phyloP scores from a whole-genome alignment of 805 yeast genomes.

The Saccharomycodes ludwigii region DNA sequence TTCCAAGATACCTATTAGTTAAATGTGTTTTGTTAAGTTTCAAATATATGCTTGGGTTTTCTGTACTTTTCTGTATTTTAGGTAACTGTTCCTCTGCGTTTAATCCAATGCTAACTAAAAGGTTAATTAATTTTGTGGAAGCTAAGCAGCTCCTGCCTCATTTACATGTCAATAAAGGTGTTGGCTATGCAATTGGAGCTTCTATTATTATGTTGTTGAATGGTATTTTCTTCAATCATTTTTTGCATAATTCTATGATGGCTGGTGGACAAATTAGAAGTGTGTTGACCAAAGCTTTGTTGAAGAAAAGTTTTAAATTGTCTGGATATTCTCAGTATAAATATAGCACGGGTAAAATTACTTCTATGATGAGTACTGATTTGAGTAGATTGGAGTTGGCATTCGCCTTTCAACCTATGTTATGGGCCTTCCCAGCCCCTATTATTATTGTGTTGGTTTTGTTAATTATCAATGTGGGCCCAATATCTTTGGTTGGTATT shows the following conservation, averaged over 20 bases:
- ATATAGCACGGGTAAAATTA: conserved; percentile 58
- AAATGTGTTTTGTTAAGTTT: conserved; percentile 38
- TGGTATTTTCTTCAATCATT: conserved; percentile 45
- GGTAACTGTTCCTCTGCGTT: conserved; percentile 39
- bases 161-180: conserved; percentile 41
- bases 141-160: conserved; percentile 31
- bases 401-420: conserved; percentile 51
- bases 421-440: conserved; percentile 52
- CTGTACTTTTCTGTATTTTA: conserved; percentile 32
- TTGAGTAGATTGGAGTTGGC: conserved; percentile 71
- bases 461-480: conserved; percentile 58
- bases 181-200: conserved; percentile 68
- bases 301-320: conserved; percentile 54
- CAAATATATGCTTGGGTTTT: no score
- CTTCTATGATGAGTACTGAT: conserved; percentile 74
- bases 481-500: conserved; percentile 58
- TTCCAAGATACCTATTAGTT: conserved; percentile 26
- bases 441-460: conserved; percentile 51
- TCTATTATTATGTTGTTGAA: conserved; percentile 38
- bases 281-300: conserved; percentile 54
- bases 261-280: conserved; percentile 65
- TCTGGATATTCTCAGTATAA: conserved; percentile 44
- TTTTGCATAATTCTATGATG: conserved; percentile 47
- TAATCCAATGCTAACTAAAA: conserved; percentile 55
- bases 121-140: conserved; percentile 54